phyloP scores from a whole-genome alignment of 2,329 filamentous ascomycete genomes.

The Pestalotiopsis sp. region DNA sequence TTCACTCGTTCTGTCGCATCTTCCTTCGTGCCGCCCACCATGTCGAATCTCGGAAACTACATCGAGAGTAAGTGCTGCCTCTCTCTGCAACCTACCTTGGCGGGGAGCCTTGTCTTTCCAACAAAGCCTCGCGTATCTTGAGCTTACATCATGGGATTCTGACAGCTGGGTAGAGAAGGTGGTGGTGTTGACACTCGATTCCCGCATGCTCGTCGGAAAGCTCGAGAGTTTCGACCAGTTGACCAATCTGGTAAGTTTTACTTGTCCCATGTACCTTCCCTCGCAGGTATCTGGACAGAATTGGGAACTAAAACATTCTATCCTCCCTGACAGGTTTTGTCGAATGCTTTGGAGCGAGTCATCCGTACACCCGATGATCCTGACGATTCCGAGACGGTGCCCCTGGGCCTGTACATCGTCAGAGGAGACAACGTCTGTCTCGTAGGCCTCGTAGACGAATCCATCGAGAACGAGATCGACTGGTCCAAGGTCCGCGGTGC shows the following conservation, averaged over 20 bases:
- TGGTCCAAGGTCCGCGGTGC: slow-evolving; percentile 89
- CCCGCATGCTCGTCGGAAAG: slow-evolving; percentile 80
- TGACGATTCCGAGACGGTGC: slow-evolving; percentile 78
- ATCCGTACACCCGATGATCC: slow-evolving; percentile 84
- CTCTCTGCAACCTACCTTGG: neutral
- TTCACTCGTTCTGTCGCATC: neutral
- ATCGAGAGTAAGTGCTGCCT: slow-evolving; percentile 31
- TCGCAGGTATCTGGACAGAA: neutral
- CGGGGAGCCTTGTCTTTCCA: neutral
- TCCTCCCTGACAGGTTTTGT: slow-evolving; percentile 64
- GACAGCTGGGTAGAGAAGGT: slow-evolving; percentile 73
- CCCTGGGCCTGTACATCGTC: slow-evolving; percentile 87
- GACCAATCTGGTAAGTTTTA: slow-evolving; percentile 73
- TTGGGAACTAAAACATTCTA: neutral
- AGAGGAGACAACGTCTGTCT: slow-evolving; percentile 93
- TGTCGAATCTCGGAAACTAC: slow-evolving; percentile 34
- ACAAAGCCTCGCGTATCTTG: slow-evolving; percentile 10
- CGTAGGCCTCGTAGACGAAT: slow-evolving; percentile 86
- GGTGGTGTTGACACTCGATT: slow-evolving; percentile 88
- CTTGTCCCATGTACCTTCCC: neutral
- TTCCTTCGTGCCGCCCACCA: slow-evolving; percentile 17
- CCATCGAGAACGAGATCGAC: slow-evolving; percentile 86
- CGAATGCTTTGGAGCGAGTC: slow-evolving; percentile 83
- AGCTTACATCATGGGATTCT: slow-evolving; percentile 26
- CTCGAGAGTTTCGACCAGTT: slow-evolving; percentile 86